Conservation (phyloP, 257 asterid species). For the Coffea canephora region DNA sequence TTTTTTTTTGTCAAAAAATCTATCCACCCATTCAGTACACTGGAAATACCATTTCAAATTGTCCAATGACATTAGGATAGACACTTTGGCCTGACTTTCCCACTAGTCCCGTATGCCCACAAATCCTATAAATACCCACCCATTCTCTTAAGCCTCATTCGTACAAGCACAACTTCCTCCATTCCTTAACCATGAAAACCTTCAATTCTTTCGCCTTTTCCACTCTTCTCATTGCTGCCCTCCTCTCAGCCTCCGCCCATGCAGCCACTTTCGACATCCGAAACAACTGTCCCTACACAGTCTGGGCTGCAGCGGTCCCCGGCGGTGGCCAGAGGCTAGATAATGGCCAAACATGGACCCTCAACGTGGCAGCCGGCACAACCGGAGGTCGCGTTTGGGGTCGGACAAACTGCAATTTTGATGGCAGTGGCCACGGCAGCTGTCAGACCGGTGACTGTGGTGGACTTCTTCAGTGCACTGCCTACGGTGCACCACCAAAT, state of each 20-base stretch:
- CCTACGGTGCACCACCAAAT: constrained; percentile 52
- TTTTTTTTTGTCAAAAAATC: too few relatives aligned
- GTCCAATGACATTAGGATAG: too few relatives aligned
- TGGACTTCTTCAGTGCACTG: constrained; percentile 36
- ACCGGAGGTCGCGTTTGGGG: constrained; percentile 36
- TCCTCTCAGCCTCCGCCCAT: constrained; percentile 9
- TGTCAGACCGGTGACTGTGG: constrained; percentile 41
- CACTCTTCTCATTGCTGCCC: constrained; percentile 5
- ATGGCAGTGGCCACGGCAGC: constrained; percentile 24
- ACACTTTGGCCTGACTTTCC: too few relatives aligned
- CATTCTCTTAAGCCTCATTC: neutral
- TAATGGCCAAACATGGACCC: constrained; percentile 25
- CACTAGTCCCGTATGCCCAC: too few relatives aligned
- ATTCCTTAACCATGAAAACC: neutral
- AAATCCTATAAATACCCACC: neutral
- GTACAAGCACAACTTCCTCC: neutral
- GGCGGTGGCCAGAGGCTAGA: constrained; percentile 31
- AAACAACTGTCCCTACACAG: constrained; percentile 38
- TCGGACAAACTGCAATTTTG: constrained; percentile 33
- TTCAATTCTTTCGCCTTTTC: neutral
- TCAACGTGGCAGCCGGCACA: constrained; percentile 18
- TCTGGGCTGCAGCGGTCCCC: constrained; percentile 40
- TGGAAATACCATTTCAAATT: too few relatives aligned
- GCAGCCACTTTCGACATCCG: constrained; percentile 24
- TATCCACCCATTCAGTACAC: too few relatives aligned